Base-by-base conservation (phyloP, 192 early-diverging fungal species). In the Helicostylum pulchrum region DNA sequence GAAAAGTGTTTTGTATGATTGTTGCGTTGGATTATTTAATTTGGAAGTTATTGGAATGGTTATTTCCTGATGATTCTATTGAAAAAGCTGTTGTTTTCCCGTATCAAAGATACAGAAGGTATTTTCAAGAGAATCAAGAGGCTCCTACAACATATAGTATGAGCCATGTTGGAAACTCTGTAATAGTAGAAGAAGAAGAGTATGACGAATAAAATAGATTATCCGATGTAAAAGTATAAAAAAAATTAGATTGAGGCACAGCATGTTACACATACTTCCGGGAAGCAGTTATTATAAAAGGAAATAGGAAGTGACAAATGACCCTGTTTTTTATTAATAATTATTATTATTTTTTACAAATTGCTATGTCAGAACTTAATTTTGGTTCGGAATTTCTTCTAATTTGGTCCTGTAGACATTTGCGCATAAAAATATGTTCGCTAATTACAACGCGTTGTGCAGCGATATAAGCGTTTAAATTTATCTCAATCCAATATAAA, bases 1-100 rank as follows among this genome's bases (percentile, higher is more conserved):
- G 96, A 12, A 94, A 93, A 75, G 77, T 97, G 42, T 92, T 93
- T 43, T 90, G 89, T 68, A 89, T 99, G 78, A 82, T 97, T 19
- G 88, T 94, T 12, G 93, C 93, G 7, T 71, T 94, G 2, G 90
- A 94, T 66, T 92, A 92, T 76, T 65, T 96, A 50, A 67, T 97
- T 20, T 91, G 83, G 69, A 79, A 83, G 7, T 80, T 96, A 39
- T 75, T 98, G 31, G 94, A 94, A 62, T 91, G 84, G 84, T 43
- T 92, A 23, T 85, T 91, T 65, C 94, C 96, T 11, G 70, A 75
- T 23, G 74, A 80, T 36, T 53, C 72, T 12, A 92, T 97, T 58
- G 92, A 95, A 46, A 48, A 73, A 14, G 94, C 90, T 0, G 85
- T 84, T 31, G 70, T 73, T 44, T 93, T 92, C 66, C 81, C 83